A percentile compares a stretch with the other conserved stretches of the same genome.
These are phyloP conservation scores for Salix koriyanagi DNA, from an alignment of 345 rosid genomes.

Conservation along the genomic window DNA sequence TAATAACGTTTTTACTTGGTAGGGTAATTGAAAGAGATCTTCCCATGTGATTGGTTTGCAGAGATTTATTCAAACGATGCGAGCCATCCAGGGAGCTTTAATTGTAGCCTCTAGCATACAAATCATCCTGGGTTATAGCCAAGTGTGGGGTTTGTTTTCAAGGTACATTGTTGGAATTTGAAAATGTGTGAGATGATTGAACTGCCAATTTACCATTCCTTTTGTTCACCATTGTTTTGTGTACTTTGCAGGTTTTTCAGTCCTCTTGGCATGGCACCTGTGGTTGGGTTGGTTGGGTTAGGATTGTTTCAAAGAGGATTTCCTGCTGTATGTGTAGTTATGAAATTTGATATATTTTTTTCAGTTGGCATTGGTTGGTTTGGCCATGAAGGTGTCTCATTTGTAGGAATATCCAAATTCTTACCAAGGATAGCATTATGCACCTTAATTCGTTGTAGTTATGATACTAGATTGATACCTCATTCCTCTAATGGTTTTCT, in stretches of 20 bases:
- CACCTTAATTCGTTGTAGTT: not conserved
- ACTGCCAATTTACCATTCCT: not conserved
- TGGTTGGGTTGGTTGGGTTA: slow-evolving; percentile 32
- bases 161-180: slow-evolving; percentile 35
- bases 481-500: not conserved
- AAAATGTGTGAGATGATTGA: not conserved
- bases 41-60: slow-evolving; percentile 51
- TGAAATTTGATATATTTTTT: not conserved
- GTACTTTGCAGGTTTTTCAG: slow-evolving; percentile 28
- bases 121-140: slow-evolving; percentile 84
- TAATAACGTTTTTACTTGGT: slow-evolving; percentile 28
- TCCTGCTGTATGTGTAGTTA: slow-evolving; percentile 20
- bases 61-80: slow-evolving; percentile 91
- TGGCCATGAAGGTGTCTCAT: not conserved
- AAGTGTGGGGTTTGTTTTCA: slow-evolving; percentile 86
- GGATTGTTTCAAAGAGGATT: slow-evolving; percentile 32
- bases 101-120: slow-evolving; percentile 86
- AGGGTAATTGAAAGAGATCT: slow-evolving; percentile 47
- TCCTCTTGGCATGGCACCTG: slow-evolving; percentile 37
- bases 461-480: not conserved
- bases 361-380: not conserved
- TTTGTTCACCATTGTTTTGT: not conserved
- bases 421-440: not conserved
- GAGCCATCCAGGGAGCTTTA: slow-evolving; percentile 87
- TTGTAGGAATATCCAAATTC: not conserved